A percentile compares a stretch with the other conserved stretches of the same genome.
Evolutionary conservation across 2,329 filamentous ascomycete genomes (phyloP).

Genomic region (Rhexocercosporidium sp.): DNA sequence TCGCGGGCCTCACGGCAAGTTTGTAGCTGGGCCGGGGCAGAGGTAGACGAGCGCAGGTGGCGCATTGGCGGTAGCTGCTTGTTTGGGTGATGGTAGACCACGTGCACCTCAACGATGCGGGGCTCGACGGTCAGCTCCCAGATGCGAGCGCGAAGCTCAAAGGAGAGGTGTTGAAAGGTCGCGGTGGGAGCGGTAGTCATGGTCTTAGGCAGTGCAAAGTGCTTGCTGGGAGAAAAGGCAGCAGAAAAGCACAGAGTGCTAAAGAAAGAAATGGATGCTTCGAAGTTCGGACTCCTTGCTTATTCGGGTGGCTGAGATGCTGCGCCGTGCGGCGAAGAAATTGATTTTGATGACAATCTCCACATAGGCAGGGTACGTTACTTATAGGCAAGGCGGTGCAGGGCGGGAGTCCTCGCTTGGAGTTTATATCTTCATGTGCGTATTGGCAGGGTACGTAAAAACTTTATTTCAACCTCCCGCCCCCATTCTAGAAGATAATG

Average conservation of each 20-base stretch:
- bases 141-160: background rate
- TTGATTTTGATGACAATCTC: background rate
- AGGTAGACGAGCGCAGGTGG: conserved; percentile 3
- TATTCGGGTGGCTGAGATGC: background rate
- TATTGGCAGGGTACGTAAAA: too few species aligned
- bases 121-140: conserved; percentile 7
- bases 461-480: too few species aligned
- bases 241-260: background rate
- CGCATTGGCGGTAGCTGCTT: background rate
- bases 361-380: background rate
- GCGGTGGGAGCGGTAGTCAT: background rate
- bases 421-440: too few species aligned
- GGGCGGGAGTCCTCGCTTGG: too few species aligned
- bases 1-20: background rate
- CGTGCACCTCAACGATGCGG: conserved; percentile 5
- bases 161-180: conserved; percentile 6
- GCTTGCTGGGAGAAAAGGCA: conserved; percentile 2
- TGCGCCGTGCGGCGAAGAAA: background rate
- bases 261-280: conserved; percentile 1
- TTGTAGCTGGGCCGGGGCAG: conserved; percentile 4
- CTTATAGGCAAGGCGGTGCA: too few species aligned
- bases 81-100: conserved; percentile 1
- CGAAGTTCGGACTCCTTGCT: background rate
- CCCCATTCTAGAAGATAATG: too few species aligned
- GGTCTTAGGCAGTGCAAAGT: background rate